A percentile compares a stretch with the other conserved stretches of the same genome.
These are phyloP conservation scores for Pythium dissotocum DNA, from an alignment of 352 stramenopile genomes.

Conservation along the genomic window DNA sequence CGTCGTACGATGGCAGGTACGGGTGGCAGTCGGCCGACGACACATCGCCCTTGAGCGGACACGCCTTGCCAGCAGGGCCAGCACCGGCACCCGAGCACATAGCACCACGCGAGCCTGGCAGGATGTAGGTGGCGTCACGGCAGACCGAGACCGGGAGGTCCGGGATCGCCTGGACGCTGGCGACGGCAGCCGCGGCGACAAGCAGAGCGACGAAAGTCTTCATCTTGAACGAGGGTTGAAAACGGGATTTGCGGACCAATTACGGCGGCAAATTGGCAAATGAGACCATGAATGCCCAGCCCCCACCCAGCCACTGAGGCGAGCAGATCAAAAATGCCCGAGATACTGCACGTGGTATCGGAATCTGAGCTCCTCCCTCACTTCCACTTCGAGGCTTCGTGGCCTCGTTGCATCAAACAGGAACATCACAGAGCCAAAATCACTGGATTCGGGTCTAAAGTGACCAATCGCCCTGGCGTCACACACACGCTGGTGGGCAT, in stretches of 20 bases:
- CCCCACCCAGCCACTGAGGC: neutral
- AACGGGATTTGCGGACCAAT: slow-evolving; percentile 24
- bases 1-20: slow-evolving; percentile 31
- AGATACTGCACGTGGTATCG: neutral
- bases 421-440: neutral
- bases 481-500: neutral
- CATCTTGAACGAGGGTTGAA: slow-evolving; percentile 9
- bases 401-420: neutral
- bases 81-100: slow-evolving; percentile 50
- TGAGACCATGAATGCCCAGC: slow-evolving; percentile 10
- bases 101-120: slow-evolving; percentile 38
- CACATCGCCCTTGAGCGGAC: slow-evolving; percentile 28
- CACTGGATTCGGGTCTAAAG: neutral
- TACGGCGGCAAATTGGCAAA: slow-evolving; percentile 28
- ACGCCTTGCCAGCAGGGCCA: slow-evolving; percentile 30
- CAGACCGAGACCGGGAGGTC: slow-evolving; percentile 39
- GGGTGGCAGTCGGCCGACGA: slow-evolving; percentile 28
- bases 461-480: neutral
- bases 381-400: neutral
- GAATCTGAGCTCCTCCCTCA: neutral
- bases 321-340: neutral
- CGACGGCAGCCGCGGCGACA: slow-evolving; percentile 23
- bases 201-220: slow-evolving; percentile 22
- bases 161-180: slow-evolving; percentile 11
- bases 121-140: slow-evolving; percentile 54